Percentiles rank a stretch among this genome's conserved stretches.
These are phyloP conservation scores for Singerocomus inundabilis DNA, from an alignment of 1,284 basidiomycete genomes.

Conservation along the genomic window DNA sequence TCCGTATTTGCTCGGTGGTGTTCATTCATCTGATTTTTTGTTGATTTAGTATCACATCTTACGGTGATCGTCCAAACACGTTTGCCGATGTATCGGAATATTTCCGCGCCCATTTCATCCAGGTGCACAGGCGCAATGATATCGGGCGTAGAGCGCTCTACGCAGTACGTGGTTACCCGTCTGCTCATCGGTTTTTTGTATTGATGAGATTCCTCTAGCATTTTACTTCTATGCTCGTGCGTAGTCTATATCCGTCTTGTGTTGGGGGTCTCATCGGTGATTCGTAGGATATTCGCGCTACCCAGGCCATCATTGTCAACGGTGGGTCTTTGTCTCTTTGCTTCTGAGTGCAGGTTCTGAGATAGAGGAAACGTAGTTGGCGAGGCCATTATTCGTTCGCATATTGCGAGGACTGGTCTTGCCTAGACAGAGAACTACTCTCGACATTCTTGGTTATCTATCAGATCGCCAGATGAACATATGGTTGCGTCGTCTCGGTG, in stretches of 20 bases:
- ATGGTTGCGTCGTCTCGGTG: constrained; percentile 9
- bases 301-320: constrained; percentile 70
- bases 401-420: constrained; percentile 54
- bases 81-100: constrained; percentile 72
- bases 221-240: constrained; percentile 73
- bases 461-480: constrained; percentile 12
- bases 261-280: not conserved
- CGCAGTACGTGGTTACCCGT: constrained; percentile 46
- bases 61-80: constrained; percentile 69
- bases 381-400: constrained; percentile 62
- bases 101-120: constrained; percentile 75
- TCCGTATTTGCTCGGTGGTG: constrained; percentile 2
- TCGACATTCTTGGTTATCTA: constrained; percentile 5
- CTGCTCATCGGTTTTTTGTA: constrained; percentile 3
- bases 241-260: constrained; percentile 25
- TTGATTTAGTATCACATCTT: constrained; percentile 67
- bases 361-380: constrained; percentile 42
- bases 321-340: constrained; percentile 42
- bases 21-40: not conserved
- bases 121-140: constrained; percentile 68
- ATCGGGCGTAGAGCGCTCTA: constrained; percentile 57
- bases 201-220: constrained; percentile 46
- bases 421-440: constrained; percentile 31
- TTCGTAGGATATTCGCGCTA: constrained; percentile 65
- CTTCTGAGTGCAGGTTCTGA: constrained; percentile 4